Evolutionary conservation across 768 basidiomycete genomes (phyloP), one percentile per base, ranked within the genome.

Genomic region (Kockovaella imperatae): DNA sequence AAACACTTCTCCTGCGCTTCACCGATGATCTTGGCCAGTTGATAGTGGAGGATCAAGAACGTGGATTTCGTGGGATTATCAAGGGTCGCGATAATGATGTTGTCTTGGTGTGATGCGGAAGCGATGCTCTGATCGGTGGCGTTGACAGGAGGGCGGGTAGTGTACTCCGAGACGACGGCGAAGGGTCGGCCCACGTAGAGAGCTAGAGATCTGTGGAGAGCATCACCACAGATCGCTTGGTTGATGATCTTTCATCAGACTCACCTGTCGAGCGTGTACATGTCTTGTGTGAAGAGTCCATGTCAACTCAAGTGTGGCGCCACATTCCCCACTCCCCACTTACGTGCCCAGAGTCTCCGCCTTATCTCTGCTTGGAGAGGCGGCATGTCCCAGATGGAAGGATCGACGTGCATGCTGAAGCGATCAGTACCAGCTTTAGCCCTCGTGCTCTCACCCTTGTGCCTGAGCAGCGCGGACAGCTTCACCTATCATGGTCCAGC

Each of bases 141-240:
- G 28, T 62, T 62, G 11, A 39, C 15, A n/a, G 60, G 57, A 15
- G 41, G 24, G 14, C 29, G 24, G 29, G 47, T 50, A 41, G 34
- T 53, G 24, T 46, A 51, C 20, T 53, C 54, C 38, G 58, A 55
- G 11, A 53, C 49, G 24, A 62, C 59, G 42, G 52, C 50, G 5
- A 54, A 35, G 7, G 60, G 60, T 32, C 60, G 45, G 4, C 60
- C 57, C 14, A 62, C 52, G 42, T 56, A 59, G 35, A 59, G 48
- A 0, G 54, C 51, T 13, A 61, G 43, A 8, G 56, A 53, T 29
- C 59, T 52, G 17, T 8, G 24, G 10, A 25, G 26, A 10, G n/a
- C n/a, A n/a, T 29, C 43, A 32, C 17, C 43, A 31, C n/a, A n/a
- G 29, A 30, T 17, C 8, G 21, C 36, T 24, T 26, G 26, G 17